Evolutionary conservation across 2,329 filamentous ascomycete genomes (phyloP).

Genomic region (Domatiomyces catenatus): DNA sequence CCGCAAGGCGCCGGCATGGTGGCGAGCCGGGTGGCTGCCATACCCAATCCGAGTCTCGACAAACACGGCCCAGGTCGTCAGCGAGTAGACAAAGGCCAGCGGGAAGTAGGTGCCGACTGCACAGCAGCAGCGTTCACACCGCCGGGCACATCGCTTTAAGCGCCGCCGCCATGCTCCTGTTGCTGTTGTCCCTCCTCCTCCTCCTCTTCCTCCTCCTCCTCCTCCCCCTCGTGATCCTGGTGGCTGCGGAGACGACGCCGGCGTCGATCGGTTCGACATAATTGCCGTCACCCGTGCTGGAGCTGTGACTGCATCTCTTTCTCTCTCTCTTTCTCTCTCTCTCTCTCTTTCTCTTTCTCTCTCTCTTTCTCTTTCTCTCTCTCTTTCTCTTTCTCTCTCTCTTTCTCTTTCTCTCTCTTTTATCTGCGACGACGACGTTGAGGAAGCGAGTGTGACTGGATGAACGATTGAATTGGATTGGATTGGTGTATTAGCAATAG

Average conservation of each 20-base stretch:
- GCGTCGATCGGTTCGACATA: slow-evolving; percentile 17
- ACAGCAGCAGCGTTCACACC: slow-evolving; percentile 72
- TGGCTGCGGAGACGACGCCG: slow-evolving; percentile 24
- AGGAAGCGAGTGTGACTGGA: too few relatives aligned
- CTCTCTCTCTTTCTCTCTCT: too few relatives aligned
- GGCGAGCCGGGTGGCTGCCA: slow-evolving; percentile 2
- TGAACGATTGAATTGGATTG: too few relatives aligned
- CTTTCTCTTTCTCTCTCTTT: too few relatives aligned
- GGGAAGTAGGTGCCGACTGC: slow-evolving; percentile 65
- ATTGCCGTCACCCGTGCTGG: not conserved
- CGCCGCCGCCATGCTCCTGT: slow-evolving; percentile 22
- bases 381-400: too few relatives aligned
- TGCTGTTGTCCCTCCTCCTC: too few relatives aligned
- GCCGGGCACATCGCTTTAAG: slow-evolving; percentile 28
- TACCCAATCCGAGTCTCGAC: slow-evolving; percentile 60
- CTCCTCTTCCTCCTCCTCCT: too few relatives aligned
- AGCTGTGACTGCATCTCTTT: not conserved
- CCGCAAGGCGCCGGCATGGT: slow-evolving; percentile 28
- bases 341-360: too few relatives aligned
- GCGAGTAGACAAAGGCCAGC: slow-evolving; percentile 70
- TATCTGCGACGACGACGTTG: too few relatives aligned
- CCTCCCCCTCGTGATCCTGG: slow-evolving; percentile 27
- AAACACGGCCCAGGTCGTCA: slow-evolving; percentile 91
- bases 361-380: too few relatives aligned
- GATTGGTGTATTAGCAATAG: too few relatives aligned